These are phyloP conservation scores for Colletotrichum musicola DNA, from an alignment of 2,329 filamentous ascomycete species.

Conservation along the genomic window DNA sequence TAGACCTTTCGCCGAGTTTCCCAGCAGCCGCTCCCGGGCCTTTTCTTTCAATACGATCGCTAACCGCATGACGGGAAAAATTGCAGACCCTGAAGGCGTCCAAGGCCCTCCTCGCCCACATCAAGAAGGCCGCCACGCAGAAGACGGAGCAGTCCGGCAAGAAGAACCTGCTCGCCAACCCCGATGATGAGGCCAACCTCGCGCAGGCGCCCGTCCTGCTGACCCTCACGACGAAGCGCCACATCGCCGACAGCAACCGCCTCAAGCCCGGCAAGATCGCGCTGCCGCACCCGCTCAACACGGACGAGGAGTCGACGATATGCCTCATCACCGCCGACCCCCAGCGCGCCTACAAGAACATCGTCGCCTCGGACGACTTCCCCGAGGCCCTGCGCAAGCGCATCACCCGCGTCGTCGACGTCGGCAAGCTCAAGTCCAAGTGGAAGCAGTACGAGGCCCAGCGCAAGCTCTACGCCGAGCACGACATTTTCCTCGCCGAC, in stretches of 20 bases:
- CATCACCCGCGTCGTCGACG: constrained; percentile 82
- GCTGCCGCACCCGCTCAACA: constrained; percentile 81
- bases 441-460: constrained; percentile 90
- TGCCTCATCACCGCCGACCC: constrained; percentile 87
- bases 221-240: constrained; percentile 73
- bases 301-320: constrained; percentile 75
- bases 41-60: background rate
- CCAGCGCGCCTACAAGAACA: constrained; percentile 91
- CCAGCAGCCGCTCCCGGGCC: background rate
- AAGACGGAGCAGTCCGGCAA: constrained; percentile 54
- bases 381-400: constrained; percentile 74
- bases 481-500: constrained; percentile 95
- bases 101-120: constrained; percentile 72
- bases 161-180: constrained; percentile 66
- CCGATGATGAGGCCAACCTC: constrained; percentile 55
- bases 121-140: constrained; percentile 67
- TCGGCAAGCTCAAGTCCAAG: constrained; percentile 83
- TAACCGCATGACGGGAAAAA: constrained; percentile 29
- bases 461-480: constrained; percentile 84
- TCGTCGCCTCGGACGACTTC: constrained; percentile 78
- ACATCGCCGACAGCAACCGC: constrained; percentile 78
- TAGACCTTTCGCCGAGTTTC: background rate
- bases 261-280: constrained; percentile 87
- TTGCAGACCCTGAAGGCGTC: constrained; percentile 71
- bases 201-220: constrained; percentile 71